Evolutionary conservation across 2,329 filamentous ascomycete genomes (phyloP), one percentile per base, ranked within the genome.

Genomic region (Colletotrichum agaves): DNA sequence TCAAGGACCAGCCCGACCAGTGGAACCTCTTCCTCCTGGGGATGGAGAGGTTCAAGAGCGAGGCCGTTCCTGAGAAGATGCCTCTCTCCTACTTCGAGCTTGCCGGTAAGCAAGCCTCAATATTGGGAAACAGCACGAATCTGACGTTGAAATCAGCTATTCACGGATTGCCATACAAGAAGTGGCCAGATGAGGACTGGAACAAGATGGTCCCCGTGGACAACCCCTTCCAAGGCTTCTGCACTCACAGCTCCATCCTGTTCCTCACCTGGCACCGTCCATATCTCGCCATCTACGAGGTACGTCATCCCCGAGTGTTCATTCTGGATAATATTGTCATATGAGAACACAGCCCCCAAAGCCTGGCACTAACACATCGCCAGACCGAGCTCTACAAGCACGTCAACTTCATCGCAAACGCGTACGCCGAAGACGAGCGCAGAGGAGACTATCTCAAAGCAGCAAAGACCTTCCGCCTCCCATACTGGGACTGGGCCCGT

Each of bases 191-290:
- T 46, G 39, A 63, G 41, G 15, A 21, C 10, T 67, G 64, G 52
- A 70, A 74, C 56, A 46, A 69, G 23, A 69, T 57, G 66, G 31
- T 62, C 17, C 52, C 49, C 12, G 66, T 67, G 7, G 50, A 67
- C 67, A 81, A 83, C 64, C 17, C 23, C 10, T 80, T 83, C 41
- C 82, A 85, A 11, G 93, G 93, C 19, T 91, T 90, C 75, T 91
- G 90, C 74, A 83, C 85, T 12, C 90, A 92, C 76, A 83, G 80
- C 11, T 85, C 85, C 1, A 85, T 86, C 43, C 75, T 90, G 7
- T 91, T 92, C 74, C 82, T 86, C 39, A 81, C 86, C 6, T 92
- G 90, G 90, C 90, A 91, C 81, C 82, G 89, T 63, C 87, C 88
- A 2, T 91, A 90, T 72, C 77, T 91, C 62, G 82, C 87, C 10